Evolutionary conservation across 129 eudicot genomes (phyloP).

Genomic region (Dittrichia graveolens): DNA sequence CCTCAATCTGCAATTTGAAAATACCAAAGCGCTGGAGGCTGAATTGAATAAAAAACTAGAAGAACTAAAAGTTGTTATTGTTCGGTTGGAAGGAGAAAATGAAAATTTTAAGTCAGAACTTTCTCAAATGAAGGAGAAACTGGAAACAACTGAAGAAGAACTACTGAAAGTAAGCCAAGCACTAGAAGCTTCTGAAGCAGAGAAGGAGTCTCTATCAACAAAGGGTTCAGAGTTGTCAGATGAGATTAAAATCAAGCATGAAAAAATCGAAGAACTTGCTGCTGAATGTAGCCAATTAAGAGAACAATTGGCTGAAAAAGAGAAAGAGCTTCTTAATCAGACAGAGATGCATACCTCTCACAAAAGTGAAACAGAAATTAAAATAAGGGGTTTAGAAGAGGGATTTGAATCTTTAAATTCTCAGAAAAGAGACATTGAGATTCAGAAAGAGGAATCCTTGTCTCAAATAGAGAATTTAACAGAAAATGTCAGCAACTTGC

Average conservation of each 20-base stretch:
- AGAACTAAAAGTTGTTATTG: conserved; percentile 38
- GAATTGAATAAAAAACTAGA: conserved; percentile 54
- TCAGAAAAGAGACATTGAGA: conserved; percentile 59
- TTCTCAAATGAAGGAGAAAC: conserved; percentile 30
- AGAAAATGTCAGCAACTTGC: conserved; percentile 44
- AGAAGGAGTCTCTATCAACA: conserved; percentile 47
- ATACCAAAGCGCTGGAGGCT: conserved; percentile 37
- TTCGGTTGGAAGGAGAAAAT: conserved; percentile 53
- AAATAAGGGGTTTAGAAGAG: conserved; percentile 55
- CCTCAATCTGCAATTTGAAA: conserved; percentile 42
- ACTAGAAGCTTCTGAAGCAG: conserved; percentile 52
- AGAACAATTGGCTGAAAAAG: conserved; percentile 49
- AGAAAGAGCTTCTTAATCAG: conserved; percentile 54
- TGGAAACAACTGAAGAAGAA: conserved; percentile 52
- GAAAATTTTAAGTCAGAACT: conserved; percentile 44
- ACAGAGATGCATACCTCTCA: conserved; percentile 64
- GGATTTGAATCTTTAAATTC: conserved; percentile 52
- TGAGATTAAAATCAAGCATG: conserved; percentile 48
- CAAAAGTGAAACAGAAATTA: conserved; percentile 57
- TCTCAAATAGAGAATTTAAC: conserved; percentile 49
- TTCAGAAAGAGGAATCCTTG: conserved; percentile 54
- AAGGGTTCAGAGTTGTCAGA: conserved; percentile 47
- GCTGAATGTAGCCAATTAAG: conserved; percentile 49
- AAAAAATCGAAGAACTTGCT: conserved; percentile 49
- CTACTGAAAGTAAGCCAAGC: conserved; percentile 37